These are phyloP conservation scores for Hypocrella siamensis DNA, from an alignment of 2,329 filamentous ascomycete species.

Conservation along the genomic window DNA sequence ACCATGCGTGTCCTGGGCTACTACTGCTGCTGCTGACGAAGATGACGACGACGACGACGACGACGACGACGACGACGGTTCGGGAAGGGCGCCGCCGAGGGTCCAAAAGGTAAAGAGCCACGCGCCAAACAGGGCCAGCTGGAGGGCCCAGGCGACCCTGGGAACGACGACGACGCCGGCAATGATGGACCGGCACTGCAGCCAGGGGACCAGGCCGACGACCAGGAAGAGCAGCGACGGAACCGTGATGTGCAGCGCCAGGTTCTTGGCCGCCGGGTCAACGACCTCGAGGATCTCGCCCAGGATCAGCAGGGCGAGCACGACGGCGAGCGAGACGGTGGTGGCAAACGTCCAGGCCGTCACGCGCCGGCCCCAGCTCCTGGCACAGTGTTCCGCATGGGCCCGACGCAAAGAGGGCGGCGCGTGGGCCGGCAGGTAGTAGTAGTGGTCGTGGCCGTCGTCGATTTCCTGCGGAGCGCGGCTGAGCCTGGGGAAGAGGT, in stretches of 20 bases:
- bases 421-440: constrained; percentile 46
- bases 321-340: constrained; percentile 61
- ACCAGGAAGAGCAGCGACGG: constrained; percentile 56
- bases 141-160: constrained; percentile 47
- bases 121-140: constrained; percentile 41
- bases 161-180: constrained; percentile 38
- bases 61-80: constrained; percentile 2
- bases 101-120: constrained; percentile 72
- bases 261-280: constrained; percentile 47
- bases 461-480: constrained; percentile 27
- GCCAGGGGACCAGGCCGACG: constrained; percentile 59
- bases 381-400: constrained; percentile 41
- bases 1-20: neutral
- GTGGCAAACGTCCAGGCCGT: constrained; percentile 56
- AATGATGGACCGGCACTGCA: constrained; percentile 58
- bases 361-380: constrained; percentile 31
- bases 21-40: no score
- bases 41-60: constrained; percentile 1
- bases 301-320: constrained; percentile 66
- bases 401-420: constrained; percentile 41
- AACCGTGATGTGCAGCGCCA: constrained; percentile 55
- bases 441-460: constrained; percentile 36
- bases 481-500: constrained; percentile 59
- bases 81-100: constrained; percentile 46
- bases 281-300: constrained; percentile 70